phyloP scores from a whole-genome alignment of 768 basidiomycete genomes.

The Kwoniella europaea region DNA sequence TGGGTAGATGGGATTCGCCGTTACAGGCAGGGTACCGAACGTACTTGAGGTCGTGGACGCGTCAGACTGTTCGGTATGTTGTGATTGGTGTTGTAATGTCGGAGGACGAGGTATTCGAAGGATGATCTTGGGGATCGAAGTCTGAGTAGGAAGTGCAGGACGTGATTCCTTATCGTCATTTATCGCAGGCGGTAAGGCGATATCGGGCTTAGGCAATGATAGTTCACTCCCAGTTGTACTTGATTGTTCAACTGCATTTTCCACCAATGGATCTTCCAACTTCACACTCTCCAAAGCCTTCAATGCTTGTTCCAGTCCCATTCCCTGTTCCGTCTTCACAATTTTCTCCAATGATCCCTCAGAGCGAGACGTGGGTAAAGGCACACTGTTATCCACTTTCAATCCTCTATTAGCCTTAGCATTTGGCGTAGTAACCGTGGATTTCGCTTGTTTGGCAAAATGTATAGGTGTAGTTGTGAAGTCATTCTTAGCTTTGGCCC shows the following conservation, averaged over 20 bases:
- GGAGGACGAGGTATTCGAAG: conserved; percentile 29
- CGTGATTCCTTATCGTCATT: neutral
- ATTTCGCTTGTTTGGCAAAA: neutral
- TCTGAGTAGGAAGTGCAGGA: neutral
- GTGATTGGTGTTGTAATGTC: neutral
- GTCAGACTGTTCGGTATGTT: neutral
- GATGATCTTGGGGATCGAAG: conserved; percentile 25
- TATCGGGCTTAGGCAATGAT: neutral
- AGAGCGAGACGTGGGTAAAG: conserved; percentile 6
- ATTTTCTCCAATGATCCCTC: neutral
- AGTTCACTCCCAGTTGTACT: neutral
- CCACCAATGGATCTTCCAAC: conserved; percentile 20
- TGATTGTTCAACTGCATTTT: neutral
- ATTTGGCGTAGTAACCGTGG: conserved; percentile 4
- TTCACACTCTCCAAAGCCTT: conserved; percentile 9
- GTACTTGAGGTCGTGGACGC: neutral
- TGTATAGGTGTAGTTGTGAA: neutral
- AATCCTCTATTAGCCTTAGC: conserved; percentile 6
- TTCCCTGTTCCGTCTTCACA: neutral
- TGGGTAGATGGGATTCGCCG: conserved; percentile 5
- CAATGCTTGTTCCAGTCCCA: conserved; percentile 7
- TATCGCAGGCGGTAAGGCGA: no score
- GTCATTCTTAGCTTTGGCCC: conserved; percentile 2
- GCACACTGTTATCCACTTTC: conserved; percentile 6
- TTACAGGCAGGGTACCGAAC: neutral